A percentile compares a stretch with the other conserved stretches of the same genome.
These are phyloP conservation scores for Arctium minus DNA, from an alignment of 129 eudicot species.

Conservation along the genomic window DNA sequence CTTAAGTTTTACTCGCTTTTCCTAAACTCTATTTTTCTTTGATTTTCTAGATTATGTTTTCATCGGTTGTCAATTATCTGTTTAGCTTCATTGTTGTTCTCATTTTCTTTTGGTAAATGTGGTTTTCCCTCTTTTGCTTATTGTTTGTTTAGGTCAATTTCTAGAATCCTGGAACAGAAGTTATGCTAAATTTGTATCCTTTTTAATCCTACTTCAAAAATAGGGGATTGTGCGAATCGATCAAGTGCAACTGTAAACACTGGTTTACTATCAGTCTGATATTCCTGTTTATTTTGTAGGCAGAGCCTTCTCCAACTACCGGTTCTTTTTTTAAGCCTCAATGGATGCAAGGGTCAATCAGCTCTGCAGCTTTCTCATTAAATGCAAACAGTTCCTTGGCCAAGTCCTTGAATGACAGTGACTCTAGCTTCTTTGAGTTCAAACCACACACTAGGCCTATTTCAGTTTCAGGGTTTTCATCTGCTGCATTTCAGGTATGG, in stretches of 20 bases:
- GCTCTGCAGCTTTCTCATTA: constrained; percentile 27
- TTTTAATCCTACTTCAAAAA: background rate
- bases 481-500: constrained; percentile 42
- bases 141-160: background rate
- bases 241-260: background rate
- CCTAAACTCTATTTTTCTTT: background rate
- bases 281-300: constrained; percentile 31
- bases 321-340: constrained; percentile 65
- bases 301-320: constrained; percentile 78
- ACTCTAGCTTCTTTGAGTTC: constrained; percentile 56
- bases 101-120: constrained; percentile 28
- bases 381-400: constrained; percentile 15
- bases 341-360: constrained; percentile 47
- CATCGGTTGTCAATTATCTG: background rate
- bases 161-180: constrained; percentile 6
- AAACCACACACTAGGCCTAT: constrained; percentile 41
- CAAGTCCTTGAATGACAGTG: constrained; percentile 23
- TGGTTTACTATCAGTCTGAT: background rate
- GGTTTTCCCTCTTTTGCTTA: constrained; percentile 9
- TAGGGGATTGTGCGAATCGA: background rate
- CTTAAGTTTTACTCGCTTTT: background rate
- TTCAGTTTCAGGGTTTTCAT: constrained; percentile 38
- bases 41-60: background rate
- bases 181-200: background rate
- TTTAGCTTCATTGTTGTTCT: constrained; percentile 39